Base-by-base conservation (phyloP, 2,329 filamentous ascomycete species). In the Intubia oerlemansii region DNA sequence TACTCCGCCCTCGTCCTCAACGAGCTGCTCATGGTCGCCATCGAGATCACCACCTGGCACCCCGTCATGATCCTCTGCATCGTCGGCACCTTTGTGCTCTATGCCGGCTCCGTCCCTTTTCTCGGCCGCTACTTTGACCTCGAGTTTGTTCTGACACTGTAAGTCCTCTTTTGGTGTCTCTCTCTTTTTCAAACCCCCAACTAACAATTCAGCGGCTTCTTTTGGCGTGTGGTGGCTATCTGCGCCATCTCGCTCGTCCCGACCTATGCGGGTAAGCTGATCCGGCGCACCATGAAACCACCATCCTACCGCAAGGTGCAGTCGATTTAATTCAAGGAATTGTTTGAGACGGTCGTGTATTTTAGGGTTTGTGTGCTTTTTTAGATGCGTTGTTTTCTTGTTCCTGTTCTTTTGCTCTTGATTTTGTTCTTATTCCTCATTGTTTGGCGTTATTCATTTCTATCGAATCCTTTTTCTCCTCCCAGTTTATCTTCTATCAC, bases 41-140 rank as follows among this genome's bases (percentile, higher is more conserved):
- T 91, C 34, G 79, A 92, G 46, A 79, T 98, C 41, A 92, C 81
- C 4, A 98, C 88, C 0, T 98, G 88, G 88, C 88, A 95, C 49
- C 76, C 76, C 22, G 61, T 85, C 36, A 95, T 95, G 84, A 73
- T 91, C 31, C 54, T 79, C 29, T 74, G 65, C 39, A 76, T 95
- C 35, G 44, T 92, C 5, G 84, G 80, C 10, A 98, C 88, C 0
- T 73, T 78, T 25, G 47, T 75, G 17, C 48, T 85, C n/a, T 98
- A 79, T 43, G 57, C 84, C 16, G 80, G 69, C 4, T 81, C 70
- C 22, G 59, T 95, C 13, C 88, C 88, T 3, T 91, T 93, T 42
- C 50, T 98, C 14, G 77, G 75, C 3, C 62, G 62, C n/a, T 95
- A 95, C 47, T 93, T 88, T 50, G 81, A 95, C 44, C 60, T 95